Evolutionary conservation across 176 grass and related monocot genomes (phyloP), one percentile per base, ranked within the genome.

Genomic region (Otatea glauca): DNA sequence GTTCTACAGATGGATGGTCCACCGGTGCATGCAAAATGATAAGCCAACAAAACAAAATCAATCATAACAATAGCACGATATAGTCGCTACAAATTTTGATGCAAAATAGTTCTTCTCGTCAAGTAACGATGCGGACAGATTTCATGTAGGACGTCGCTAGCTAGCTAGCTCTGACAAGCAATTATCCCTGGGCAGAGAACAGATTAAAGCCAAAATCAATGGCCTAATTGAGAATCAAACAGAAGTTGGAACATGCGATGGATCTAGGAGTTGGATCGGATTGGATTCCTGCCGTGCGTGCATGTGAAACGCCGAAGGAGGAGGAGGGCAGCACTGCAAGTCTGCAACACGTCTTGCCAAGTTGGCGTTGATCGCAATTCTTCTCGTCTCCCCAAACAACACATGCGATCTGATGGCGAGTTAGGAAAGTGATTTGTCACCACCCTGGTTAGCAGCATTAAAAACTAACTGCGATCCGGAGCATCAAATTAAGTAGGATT

Each of bases 401-500:
- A 85, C 85, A 61, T 72, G 77, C 37, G 49, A 42, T 41, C 2
- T 4, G 13, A 74, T 18, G 68, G 44, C 54, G 75, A 21, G 42
- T 29, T 27, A 5, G 11, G 84, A 80, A 65, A 51, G 44, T 34
- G 79, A 78, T 82, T 75, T 53, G 42, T 16, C 80, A 77, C 65
- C 65, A 35, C 54, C 43, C 72, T 77, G 50, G 62, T 10, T 38
- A 6, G 6, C 72, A 38, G 29, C 27, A 69, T 70, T 41, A 8
- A 43, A 75, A 44, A 38, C 41, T 25, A 76, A 16, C 44, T 70
- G 54, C 74, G 24, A 78, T 72, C 44, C 44, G 74, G 12, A n/a
- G 73, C 56, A 16, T 5, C 32, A 13, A 21, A 7, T 55, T 65
- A 16, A 64, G 0, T 42, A 25, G 2, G 82, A 21, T 66, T 66